Base-by-base conservation (phyloP, 805 yeast genomes). In the Spathaspora arborariae region DNA sequence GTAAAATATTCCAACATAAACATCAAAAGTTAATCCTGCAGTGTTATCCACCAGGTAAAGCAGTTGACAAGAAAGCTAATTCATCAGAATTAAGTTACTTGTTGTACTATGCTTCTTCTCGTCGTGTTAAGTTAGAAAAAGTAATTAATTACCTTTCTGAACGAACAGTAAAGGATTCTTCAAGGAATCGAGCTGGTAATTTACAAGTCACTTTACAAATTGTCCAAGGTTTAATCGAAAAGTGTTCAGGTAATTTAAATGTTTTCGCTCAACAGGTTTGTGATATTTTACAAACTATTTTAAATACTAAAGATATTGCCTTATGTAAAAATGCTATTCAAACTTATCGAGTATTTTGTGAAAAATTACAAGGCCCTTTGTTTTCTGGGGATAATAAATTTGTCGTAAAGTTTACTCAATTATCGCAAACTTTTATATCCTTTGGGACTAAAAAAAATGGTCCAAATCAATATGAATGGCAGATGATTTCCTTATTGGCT, bases 41-140 rank as follows among this genome's bases (percentile, higher is more conserved):
- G 64, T 94, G 98, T 70, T 92, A 92, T 63, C 98, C 96, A 5
- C 79, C 94, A 1, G 97, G 97, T 1, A 77, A 89, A 50, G 84
- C 82, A 6, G 77, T 78, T 5, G 98, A 91, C 59, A 91, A 91
- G 68, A 84, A 85, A 57, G 96, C 99, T 13, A 91, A 92, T 63
- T 82, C 96, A 2, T 88, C 96, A 18, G 98, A 94, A 63, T 75
- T 95, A 41, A 85, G 95, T 49, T 89, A 90, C 60, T 74, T 92
- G 54, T 68, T 92, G 26, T 92, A 86, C 71, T 92, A 92, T 63
- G 96, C 96, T 18, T 83, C 95, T 36, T 85, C 97, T 3, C 75
- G 97, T 56, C 75, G 97, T 46, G 84, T 89, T 26, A 92, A 94
- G 63, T 73, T 94, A 51, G 94, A 88, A 55, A 92, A 92, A 58